Conservation (phyloP, 495 filamentous ascomycete genomes). For the Cercophora newfieldiana region DNA sequence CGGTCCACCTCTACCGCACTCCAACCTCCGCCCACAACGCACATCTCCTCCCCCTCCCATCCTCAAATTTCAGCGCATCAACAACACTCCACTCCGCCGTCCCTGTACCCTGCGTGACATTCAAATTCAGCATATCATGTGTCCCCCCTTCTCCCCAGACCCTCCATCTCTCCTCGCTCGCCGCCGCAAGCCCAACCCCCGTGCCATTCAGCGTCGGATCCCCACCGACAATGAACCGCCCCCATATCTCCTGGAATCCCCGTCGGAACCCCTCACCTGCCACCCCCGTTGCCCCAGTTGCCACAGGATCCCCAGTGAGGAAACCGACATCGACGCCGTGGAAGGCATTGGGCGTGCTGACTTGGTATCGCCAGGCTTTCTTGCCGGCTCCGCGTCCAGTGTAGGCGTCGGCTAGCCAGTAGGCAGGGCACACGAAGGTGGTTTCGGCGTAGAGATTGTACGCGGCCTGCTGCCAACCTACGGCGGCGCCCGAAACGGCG, state of each 20-base stretch:
- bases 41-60: constrained; percentile 54
- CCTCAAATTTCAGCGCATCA: constrained; percentile 58
- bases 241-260: constrained; percentile 41
- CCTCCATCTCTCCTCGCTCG: constrained; percentile 20
- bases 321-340: constrained; percentile 54
- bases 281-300: constrained; percentile 11
- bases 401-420: constrained; percentile 66
- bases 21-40: constrained; percentile 56
- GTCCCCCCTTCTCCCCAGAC: constrained; percentile 34
- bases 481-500: constrained; percentile 18
- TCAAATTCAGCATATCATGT: constrained; percentile 51
- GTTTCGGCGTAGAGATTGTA: constrained; percentile 63
- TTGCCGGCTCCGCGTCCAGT: background rate
- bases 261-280: constrained; percentile 30
- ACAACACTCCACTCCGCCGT: constrained; percentile 48
- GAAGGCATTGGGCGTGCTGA: constrained; percentile 53
- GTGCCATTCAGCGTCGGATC: constrained; percentile 45
- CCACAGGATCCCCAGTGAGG: constrained; percentile 19
- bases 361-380: constrained; percentile 59
- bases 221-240: constrained; percentile 55
- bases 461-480: constrained; percentile 35
- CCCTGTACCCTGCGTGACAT: constrained; percentile 49
- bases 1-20: background rate
- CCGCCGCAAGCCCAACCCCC: constrained; percentile 22
- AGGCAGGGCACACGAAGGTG: constrained; percentile 61